phyloP scores from a whole-genome alignment of 805 yeast genomes.

The Kazachstania africana region DNA sequence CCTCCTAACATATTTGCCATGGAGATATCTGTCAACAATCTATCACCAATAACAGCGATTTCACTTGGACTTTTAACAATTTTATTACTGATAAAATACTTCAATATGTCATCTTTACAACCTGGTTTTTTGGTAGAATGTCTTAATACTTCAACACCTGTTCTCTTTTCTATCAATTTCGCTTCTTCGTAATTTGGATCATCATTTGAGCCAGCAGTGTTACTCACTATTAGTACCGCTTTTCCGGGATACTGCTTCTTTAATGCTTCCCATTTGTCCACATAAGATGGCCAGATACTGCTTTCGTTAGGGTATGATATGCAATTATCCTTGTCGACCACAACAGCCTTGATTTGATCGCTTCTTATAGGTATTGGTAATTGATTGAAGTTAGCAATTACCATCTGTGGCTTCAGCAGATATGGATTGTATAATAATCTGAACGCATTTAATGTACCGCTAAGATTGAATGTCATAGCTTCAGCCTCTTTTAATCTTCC shows the following conservation, averaged over 20 bases:
- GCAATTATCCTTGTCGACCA: slow-evolving; percentile 91
- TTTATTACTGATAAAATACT: slow-evolving; percentile 41
- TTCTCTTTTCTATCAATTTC: slow-evolving; percentile 40
- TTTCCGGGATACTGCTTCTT: slow-evolving; percentile 49
- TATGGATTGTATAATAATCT: slow-evolving; percentile 50
- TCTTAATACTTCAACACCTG: slow-evolving; percentile 59
- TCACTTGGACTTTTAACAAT: slow-evolving; percentile 39
- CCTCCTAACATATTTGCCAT: slow-evolving; percentile 94
- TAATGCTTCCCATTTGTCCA: slow-evolving; percentile 42
- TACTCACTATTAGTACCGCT: slow-evolving; percentile 66
- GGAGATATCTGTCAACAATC: slow-evolving; percentile 80
- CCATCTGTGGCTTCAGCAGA: slow-evolving; percentile 55
- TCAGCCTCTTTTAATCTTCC: not conserved
- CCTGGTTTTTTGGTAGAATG: slow-evolving; percentile 78
- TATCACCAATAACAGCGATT: slow-evolving; percentile 81
- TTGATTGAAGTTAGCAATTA: slow-evolving; percentile 45
- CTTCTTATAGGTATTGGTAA: slow-evolving; percentile 44
- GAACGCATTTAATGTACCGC: slow-evolving; percentile 64
- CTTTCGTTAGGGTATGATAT: slow-evolving; percentile 77
- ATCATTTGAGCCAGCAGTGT: slow-evolving; percentile 84
- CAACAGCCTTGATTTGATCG: slow-evolving; percentile 53
- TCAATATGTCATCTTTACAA: slow-evolving; percentile 55
- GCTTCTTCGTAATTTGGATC: slow-evolving; percentile 57
- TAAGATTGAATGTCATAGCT: slow-evolving; percentile 48
- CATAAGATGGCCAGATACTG: slow-evolving; percentile 67